Evolutionary conservation across 768 basidiomycete genomes (phyloP).

Genomic region (Kwoniella bestiolae): DNA sequence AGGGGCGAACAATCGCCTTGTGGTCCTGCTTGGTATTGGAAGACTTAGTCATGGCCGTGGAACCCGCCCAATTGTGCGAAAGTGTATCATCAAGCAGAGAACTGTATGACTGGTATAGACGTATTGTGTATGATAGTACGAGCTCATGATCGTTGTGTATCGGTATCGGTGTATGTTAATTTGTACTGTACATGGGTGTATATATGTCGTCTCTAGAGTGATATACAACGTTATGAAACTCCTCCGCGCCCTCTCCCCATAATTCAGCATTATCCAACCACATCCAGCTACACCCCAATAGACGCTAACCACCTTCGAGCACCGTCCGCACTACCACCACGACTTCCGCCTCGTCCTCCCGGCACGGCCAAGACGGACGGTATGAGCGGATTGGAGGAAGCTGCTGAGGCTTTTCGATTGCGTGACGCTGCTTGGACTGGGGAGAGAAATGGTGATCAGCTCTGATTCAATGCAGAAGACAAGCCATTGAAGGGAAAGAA

Average conservation of each 20-base stretch:
- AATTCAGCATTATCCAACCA: background rate
- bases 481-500: no score
- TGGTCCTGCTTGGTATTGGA: conserved; percentile 54
- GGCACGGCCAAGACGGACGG: conserved; percentile 36
- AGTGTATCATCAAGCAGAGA: no score
- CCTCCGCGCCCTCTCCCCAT: background rate
- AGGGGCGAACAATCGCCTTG: conserved; percentile 47
- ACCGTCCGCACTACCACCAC: conserved; percentile 41
- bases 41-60: background rate
- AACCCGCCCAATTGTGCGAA: no score
- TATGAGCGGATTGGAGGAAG: conserved; percentile 47
- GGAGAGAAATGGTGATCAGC: background rate
- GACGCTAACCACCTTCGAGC: conserved; percentile 46
- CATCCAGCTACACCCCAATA: conserved; percentile 38
- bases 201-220: background rate
- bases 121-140: no score
- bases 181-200: background rate
- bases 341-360: conserved; percentile 17
- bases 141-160: background rate
- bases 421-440: conserved; percentile 43
- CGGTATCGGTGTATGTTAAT: background rate
- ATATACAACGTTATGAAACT: background rate
- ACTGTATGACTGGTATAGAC: no score
- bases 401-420: conserved; percentile 50
- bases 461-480: no score